phyloP scores from a whole-genome alignment of 495 filamentous ascomycete genomes.

The Neurospora tetrasperma region DNA sequence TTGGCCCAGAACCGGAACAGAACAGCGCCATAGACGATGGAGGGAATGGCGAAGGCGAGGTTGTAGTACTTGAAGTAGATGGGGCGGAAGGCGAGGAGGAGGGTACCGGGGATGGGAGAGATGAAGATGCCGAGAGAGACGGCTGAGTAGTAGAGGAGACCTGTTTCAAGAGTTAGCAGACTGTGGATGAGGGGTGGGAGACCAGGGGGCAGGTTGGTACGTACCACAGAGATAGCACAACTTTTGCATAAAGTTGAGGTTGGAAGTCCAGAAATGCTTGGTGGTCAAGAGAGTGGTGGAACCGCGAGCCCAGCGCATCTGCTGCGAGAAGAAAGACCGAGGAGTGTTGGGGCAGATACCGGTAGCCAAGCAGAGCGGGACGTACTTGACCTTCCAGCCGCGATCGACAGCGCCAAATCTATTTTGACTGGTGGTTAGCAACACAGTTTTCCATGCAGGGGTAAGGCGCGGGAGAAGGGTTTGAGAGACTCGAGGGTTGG shows the following conservation, averaged over 20 bases:
- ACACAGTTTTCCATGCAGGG: background rate
- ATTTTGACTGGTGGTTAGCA: background rate
- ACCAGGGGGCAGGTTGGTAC: background rate
- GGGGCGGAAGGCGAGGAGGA: slow-evolving; percentile 20
- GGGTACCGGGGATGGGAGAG: slow-evolving; percentile 22
- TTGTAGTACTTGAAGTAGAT: slow-evolving; percentile 29
- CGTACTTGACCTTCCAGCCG: slow-evolving; percentile 27
- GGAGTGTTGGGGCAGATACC: slow-evolving; percentile 27
- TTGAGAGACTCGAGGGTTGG: background rate
- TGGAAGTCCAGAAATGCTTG: slow-evolving; percentile 22
- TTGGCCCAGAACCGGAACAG: slow-evolving; percentile 24
- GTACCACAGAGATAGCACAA: slow-evolving; percentile 24
- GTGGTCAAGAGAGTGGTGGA: slow-evolving; percentile 23
- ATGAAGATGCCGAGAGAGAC: slow-evolving; percentile 26
- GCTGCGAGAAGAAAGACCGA: slow-evolving; percentile 25
- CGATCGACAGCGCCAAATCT: slow-evolving; percentile 24
- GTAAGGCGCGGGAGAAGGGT: background rate
- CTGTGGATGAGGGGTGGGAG: background rate
- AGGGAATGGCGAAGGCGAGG: slow-evolving; percentile 24
- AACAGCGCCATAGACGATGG: slow-evolving; percentile 21
- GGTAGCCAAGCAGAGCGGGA: slow-evolving; percentile 22
- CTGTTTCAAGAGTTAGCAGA: background rate
- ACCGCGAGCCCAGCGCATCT: slow-evolving; percentile 26
- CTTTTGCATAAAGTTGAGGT: slow-evolving; percentile 23
- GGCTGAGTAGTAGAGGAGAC: slow-evolving; percentile 26